Conservation (phyloP, 2,329 filamentous ascomycete species). For the Pseudogymnoascus sp. region DNA sequence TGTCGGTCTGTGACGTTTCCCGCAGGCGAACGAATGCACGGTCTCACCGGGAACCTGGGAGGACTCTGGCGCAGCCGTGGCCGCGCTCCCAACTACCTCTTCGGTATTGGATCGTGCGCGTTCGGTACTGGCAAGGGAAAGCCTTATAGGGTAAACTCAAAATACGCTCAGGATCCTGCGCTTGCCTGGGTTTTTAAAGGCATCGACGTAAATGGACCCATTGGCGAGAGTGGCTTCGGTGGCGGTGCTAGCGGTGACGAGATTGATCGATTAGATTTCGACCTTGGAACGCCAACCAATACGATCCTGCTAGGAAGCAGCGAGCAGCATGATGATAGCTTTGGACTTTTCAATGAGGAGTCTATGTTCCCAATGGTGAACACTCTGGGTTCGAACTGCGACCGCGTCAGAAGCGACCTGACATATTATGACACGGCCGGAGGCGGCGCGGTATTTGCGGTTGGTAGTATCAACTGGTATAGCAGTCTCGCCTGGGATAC, state of each 20-base stretch:
- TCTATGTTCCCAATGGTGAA: slow-evolving; percentile 21
- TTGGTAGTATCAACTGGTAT: slow-evolving; percentile 27
- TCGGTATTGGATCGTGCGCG: slow-evolving; percentile 28
- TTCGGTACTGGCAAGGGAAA: slow-evolving; percentile 27
- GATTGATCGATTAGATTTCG: slow-evolving; percentile 30
- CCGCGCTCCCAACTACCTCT: slow-evolving; percentile 26
- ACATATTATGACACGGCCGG: slow-evolving; percentile 22
- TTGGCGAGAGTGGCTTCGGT: slow-evolving; percentile 24
- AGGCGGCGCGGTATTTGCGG: slow-evolving; percentile 23
- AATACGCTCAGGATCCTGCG: slow-evolving; percentile 8
- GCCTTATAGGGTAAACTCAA: slow-evolving; percentile 2
- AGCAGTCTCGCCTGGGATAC: slow-evolving; percentile 21
- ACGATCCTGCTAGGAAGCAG: slow-evolving; percentile 25
- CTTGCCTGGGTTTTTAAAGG: not conserved
- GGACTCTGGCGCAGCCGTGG: slow-evolving; percentile 31
- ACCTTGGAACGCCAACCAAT: slow-evolving; percentile 27
- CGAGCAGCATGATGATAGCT: slow-evolving; percentile 18
- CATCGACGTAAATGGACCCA: slow-evolving; percentile 17
- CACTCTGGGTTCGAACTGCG: slow-evolving; percentile 19
- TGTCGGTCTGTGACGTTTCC: slow-evolving; percentile 26
- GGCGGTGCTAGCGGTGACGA: slow-evolving; percentile 31
- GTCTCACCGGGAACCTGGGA: slow-evolving; percentile 27
- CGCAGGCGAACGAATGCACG: slow-evolving; percentile 26
- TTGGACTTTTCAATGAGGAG: slow-evolving; percentile 23
- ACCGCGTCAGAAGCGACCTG: slow-evolving; percentile 21